phyloP scores from a whole-genome alignment of 2,329 filamentous ascomycete genomes.

The Sporothrix mexicana region DNA sequence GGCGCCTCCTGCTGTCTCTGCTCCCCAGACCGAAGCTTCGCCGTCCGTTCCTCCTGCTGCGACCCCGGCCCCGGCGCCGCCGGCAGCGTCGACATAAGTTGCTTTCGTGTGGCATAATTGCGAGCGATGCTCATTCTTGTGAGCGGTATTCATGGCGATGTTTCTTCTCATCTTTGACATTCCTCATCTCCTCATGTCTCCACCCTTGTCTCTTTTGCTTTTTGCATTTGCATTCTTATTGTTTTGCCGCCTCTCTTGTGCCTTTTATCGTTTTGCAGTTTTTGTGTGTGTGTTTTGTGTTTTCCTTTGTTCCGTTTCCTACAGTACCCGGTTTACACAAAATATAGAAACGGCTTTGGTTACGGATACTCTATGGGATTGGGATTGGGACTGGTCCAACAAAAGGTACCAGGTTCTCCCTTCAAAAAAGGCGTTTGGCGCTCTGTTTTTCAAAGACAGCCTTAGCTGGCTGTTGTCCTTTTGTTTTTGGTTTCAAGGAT shows the following conservation, averaged over 20 bases:
- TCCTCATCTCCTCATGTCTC: neutral
- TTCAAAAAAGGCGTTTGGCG: constrained; percentile 22
- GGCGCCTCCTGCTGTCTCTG: too few relatives aligned
- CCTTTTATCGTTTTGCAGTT: neutral
- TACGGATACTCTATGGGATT: neutral
- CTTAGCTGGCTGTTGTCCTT: neutral
- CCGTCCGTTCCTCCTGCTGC: too few relatives aligned
- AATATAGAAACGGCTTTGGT: constrained; percentile 20
- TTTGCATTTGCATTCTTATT: neutral
- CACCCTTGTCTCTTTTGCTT: neutral
- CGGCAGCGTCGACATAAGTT: neutral
- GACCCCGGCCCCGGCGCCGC: neutral
- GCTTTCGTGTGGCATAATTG: neutral
- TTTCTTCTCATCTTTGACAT: neutral
- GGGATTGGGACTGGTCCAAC: neutral
- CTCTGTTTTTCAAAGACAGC: constrained; percentile 12
- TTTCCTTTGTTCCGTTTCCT: constrained; percentile 5
- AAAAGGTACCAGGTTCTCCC: neutral
- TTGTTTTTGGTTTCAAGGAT: neutral
- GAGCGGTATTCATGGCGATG: too few relatives aligned
- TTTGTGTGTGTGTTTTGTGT: neutral
- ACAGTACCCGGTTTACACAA: constrained; percentile 14
- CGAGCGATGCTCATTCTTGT: too few relatives aligned
- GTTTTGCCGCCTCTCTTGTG: neutral
- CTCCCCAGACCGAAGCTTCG: too few relatives aligned